Conservation (phyloP, 1,284 basidiomycete species). For the Ceratobasidium sp. region DNA sequence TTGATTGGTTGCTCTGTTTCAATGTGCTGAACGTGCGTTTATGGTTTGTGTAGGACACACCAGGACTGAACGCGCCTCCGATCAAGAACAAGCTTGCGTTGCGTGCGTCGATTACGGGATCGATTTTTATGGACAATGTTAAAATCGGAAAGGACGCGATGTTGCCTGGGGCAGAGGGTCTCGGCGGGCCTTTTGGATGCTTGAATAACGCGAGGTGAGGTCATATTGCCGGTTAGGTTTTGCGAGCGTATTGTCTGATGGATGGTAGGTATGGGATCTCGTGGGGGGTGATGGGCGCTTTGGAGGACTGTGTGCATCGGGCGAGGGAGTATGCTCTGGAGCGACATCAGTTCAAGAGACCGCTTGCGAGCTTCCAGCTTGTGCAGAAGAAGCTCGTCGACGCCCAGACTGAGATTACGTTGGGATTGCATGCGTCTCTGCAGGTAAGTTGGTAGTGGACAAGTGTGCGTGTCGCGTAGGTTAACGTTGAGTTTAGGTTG, state of each 20-base stretch:
- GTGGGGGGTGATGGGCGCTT: conserved; percentile 93
- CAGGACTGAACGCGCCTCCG: conserved; percentile 85
- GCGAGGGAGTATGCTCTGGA: conserved; percentile 90
- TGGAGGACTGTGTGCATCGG: conserved; percentile 88
- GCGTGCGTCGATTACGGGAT: conserved; percentile 90
- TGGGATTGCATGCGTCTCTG: conserved; percentile 83
- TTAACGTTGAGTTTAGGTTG: conserved; percentile 67
- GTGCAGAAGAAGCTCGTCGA: conserved; percentile 97
- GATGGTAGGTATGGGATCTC: conserved; percentile 79
- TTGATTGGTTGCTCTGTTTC: too few relatives aligned
- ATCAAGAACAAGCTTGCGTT: conserved; percentile 96
- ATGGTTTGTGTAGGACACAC: conserved; percentile 82
- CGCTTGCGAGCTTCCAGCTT: conserved; percentile 93
- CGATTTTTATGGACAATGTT: conserved; percentile 92
- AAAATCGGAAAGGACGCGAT: conserved; percentile 74
- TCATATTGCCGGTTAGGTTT: neutral
- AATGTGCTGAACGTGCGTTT: too few relatives aligned
- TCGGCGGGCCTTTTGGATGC: conserved; percentile 89
- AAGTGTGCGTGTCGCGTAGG: neutral
- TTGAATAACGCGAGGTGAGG: conserved; percentile 84
- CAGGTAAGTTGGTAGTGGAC: conserved; percentile 51
- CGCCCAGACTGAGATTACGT: conserved; percentile 83
- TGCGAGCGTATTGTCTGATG: neutral
- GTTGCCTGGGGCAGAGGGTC: conserved; percentile 78
- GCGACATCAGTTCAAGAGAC: conserved; percentile 87